Conservation (phyloP, 345 rosid genomes). For the Euphorbia lathyris region DNA sequence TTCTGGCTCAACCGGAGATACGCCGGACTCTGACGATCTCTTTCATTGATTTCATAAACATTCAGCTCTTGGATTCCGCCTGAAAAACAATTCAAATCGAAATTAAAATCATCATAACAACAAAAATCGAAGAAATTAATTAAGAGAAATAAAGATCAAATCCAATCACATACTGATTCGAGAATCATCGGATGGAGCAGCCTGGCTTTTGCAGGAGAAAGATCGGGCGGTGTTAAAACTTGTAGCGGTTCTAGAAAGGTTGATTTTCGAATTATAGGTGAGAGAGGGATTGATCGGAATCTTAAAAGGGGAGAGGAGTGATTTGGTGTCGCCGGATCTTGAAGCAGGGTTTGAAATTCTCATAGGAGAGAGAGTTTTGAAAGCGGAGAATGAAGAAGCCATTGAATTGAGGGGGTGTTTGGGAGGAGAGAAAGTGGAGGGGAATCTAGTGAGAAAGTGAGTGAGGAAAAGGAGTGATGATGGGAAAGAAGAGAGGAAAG, state of each 20-base stretch:
- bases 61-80: conserved; percentile 62
- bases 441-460: neutral
- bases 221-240: conserved; percentile 24
- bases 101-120: neutral
- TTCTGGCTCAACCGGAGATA: conserved; percentile 70
- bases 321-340: conserved; percentile 17
- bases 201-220: conserved; percentile 49
- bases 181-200: conserved; percentile 28
- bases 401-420: conserved; percentile 18
- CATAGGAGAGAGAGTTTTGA: conserved; percentile 23
- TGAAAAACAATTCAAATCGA: conserved; percentile 1
- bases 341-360: conserved; percentile 12
- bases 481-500: neutral
- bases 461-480: neutral
- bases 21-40: conserved; percentile 86
- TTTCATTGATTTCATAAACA: conserved; percentile 85
- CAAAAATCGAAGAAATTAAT: neutral
- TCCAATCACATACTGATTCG: conserved; percentile 29
- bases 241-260: neutral
- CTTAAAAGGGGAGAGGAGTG: conserved; percentile 16
- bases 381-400: conserved; percentile 36
- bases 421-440: conserved; percentile 2
- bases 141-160: neutral
- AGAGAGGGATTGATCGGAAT: conserved; percentile 17
- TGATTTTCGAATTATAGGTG: neutral